Base-by-base conservation (phyloP, 2,329 filamentous ascomycete species). In the Talaromyces albobiverticillius region DNA sequence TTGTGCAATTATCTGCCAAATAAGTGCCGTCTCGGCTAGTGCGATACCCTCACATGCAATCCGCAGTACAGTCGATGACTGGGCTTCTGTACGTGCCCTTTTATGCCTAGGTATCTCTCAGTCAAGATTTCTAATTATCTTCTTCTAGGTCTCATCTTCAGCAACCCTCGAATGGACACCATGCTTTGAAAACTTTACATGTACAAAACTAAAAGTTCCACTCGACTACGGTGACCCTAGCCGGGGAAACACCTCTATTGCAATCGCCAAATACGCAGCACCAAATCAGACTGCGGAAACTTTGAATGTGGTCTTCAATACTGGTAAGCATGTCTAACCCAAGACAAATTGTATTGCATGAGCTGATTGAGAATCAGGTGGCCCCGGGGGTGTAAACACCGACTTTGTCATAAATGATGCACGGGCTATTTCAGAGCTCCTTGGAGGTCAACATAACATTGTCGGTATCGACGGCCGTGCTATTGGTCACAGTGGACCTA, bases 391-490 rank as follows among this genome's bases (percentile, higher is more conserved):
- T 8, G 29, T 34, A 10, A 47, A 36, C 45, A 47, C 29, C 8
- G 45, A 47, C 11, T 47, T 34, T 13, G 26, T 34, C 11, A 34
- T 34, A 10, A 22, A 10, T 10, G 20, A 34, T n/a, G 45, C 11
- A 23, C 29, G 7, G 22, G 45, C 32, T 14, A 13, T 47, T 22
- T 34, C 45, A 22, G 29, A 34, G 22, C 29, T 34, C 10, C 29
- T 47, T 20, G 45, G 57, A 51, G 38, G 49, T 42, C 53, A 45
- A 8, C 58, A 63, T 51, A 60, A 68, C 49, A 43, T 70, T 25
- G 60, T 69, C 7, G 60, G 63, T 14, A 64, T 69, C 31, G 67
- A 68, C 51, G 65, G 66, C 2, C 63, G 67, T 3, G 66, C 66
- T 10, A 59, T 67, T 14, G 61, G 61, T 14, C 46, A 61, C 4